A percentile compares a stretch with the other conserved stretches of the same genome.
Evolutionary conservation across 2,329 filamentous ascomycete species (phyloP).

Genomic region (Epichloe typhina): DNA sequence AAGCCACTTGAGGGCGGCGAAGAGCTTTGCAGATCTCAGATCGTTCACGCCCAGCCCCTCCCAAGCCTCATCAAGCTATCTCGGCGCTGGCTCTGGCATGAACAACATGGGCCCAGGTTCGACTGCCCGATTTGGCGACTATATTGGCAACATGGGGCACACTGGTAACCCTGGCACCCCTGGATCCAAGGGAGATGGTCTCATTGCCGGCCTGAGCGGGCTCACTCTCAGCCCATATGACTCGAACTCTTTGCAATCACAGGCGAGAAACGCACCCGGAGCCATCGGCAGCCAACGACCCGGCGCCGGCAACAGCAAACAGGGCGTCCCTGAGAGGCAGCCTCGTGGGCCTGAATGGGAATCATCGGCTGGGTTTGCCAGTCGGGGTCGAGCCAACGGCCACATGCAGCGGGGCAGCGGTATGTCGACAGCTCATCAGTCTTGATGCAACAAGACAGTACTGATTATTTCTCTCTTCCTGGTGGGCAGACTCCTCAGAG

Average conservation of each 20-base stretch:
- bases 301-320: constrained; percentile 29
- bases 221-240: constrained; percentile 41
- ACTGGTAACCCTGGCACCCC: constrained; percentile 24
- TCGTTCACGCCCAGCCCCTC: constrained; percentile 92
- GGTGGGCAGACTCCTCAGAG: constrained; percentile 28
- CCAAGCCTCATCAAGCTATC: constrained; percentile 70
- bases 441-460: neutral
- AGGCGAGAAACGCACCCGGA: constrained; percentile 37
- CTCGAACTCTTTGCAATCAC: constrained; percentile 23
- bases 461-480: neutral
- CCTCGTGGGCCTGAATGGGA: constrained; percentile 54
- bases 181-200: constrained; percentile 24
- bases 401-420: constrained; percentile 50
- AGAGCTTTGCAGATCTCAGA: constrained; percentile 90
- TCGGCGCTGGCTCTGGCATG: constrained; percentile 28
- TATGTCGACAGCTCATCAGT: constrained; percentile 20
- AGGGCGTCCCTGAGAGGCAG: constrained; percentile 45
- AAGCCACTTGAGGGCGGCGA: constrained; percentile 79
- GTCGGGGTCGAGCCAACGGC: constrained; percentile 42
- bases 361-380: constrained; percentile 36
- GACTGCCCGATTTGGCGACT: constrained; percentile 32
- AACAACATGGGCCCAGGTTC: constrained; percentile 37
- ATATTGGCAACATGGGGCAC: constrained; percentile 25
- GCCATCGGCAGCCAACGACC: constrained; percentile 55
- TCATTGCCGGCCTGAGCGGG: constrained; percentile 36